Conservation (phyloP, 2,329 filamentous ascomycete species). For the Penicillium sp. region DNA sequence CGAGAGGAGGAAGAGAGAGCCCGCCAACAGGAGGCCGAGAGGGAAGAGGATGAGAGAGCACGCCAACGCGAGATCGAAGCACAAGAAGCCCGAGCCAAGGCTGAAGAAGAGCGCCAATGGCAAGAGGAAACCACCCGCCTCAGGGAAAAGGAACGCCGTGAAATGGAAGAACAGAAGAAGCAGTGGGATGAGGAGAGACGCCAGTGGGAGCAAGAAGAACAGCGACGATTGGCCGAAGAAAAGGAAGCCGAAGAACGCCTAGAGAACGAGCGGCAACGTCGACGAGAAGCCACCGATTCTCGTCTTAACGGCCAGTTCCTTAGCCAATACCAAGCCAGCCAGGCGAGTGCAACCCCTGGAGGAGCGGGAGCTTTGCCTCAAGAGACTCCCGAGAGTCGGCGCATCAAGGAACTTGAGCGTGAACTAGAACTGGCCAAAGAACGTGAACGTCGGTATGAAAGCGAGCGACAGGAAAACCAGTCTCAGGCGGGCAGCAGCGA, state of each 20-base stretch:
- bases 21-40: constrained; percentile 40
- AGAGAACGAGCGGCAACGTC: constrained; percentile 63
- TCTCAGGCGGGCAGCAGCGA: constrained; percentile 23
- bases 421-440: constrained; percentile 67
- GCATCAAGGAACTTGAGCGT: constrained; percentile 76
- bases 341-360: constrained; percentile 42
- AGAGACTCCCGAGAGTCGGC: constrained; percentile 58
- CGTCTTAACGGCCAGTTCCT: constrained; percentile 78
- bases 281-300: constrained; percentile 60
- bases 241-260: constrained; percentile 66
- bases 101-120: constrained; percentile 49
- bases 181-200: constrained; percentile 55
- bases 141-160: constrained; percentile 52
- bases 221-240: constrained; percentile 68
- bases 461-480: constrained; percentile 55
- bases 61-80: constrained; percentile 50
- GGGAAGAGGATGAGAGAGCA: constrained; percentile 53
- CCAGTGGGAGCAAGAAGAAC: constrained; percentile 74
- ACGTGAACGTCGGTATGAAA: constrained; percentile 63
- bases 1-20: constrained; percentile 57
- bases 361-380: constrained; percentile 36
- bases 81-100: constrained; percentile 46
- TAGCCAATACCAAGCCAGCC: constrained; percentile 79
- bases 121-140: constrained; percentile 45
- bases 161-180: constrained; percentile 48